Evolutionary conservation across 2,329 filamentous ascomycete species (phyloP).

Genomic region (Capronia coronata): DNA sequence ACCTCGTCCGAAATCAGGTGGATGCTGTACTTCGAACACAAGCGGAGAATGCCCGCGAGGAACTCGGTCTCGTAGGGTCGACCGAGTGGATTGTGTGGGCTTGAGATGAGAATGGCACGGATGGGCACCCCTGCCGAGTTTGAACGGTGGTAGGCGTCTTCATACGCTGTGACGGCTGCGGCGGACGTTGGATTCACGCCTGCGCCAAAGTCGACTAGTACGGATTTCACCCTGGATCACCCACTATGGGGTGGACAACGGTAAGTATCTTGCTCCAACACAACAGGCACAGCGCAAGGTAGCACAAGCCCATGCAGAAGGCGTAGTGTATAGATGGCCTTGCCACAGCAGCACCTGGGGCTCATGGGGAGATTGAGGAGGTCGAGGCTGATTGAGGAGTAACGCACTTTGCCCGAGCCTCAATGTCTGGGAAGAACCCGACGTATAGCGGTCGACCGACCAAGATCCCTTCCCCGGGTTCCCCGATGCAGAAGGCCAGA

Average conservation of each 20-base stretch:
- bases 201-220: constrained; percentile 20
- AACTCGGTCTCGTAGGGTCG: constrained; percentile 40
- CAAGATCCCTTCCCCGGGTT: constrained; percentile 43
- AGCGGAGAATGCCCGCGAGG: constrained; percentile 39
- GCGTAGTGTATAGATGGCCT: no score
- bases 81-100: constrained; percentile 50
- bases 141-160: constrained; percentile 38
- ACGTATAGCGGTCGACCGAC: constrained; percentile 44
- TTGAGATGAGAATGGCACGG: constrained; percentile 41
- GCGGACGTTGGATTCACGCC: constrained; percentile 34
- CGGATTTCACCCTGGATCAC: constrained; percentile 16
- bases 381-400: no score
- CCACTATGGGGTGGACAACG: no score
- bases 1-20: constrained; percentile 55
- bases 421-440: constrained; percentile 46
- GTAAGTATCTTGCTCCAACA: no score
- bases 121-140: constrained; percentile 37
- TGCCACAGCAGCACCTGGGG: no score
- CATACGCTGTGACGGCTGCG: constrained; percentile 42
- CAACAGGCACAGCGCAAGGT: no score
- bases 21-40: constrained; percentile 46
- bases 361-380: no score
- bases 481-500: constrained; percentile 39
- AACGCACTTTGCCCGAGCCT: constrained; percentile 34
- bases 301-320: no score